Percentiles rank a stretch among this genome's conserved stretches.
phyloP scores from a whole-genome alignment of 176 grass and related monocot genomes.

The Stipa capillata region DNA sequence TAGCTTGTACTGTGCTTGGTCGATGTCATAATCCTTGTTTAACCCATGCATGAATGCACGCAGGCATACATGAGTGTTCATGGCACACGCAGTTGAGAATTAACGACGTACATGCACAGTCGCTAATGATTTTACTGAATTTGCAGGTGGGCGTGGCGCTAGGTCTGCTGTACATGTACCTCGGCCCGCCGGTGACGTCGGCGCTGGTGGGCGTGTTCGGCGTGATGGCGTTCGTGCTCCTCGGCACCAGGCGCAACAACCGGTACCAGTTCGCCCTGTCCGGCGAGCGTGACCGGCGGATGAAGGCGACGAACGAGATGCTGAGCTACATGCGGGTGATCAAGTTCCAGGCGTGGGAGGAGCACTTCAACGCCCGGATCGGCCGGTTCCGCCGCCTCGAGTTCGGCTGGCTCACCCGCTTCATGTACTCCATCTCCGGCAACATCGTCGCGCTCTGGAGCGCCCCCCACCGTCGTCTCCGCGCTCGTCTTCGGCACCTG shows the following conservation, averaged over 20 bases:
- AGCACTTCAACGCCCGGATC: conserved; percentile 58
- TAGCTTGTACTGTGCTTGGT: too few species aligned
- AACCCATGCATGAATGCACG: too few species aligned
- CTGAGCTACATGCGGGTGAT: conserved; percentile 89
- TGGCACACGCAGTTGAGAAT: too few species aligned
- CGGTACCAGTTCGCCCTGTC: conserved; percentile 68
- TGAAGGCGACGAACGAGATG: conserved; percentile 97
- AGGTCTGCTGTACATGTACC: conserved; percentile 71
- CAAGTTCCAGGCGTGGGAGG: conserved; percentile 94
- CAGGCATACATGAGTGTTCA: too few species aligned
- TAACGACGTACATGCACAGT: too few species aligned
- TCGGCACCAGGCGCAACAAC: conserved; percentile 66
- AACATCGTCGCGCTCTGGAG: conserved; percentile 78
- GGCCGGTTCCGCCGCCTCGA: conserved; percentile 42
- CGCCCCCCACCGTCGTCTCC: conserved; percentile 43
- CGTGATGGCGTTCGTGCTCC: conserved; percentile 50
- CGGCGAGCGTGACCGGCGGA: conserved; percentile 63
- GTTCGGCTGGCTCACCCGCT: conserved; percentile 66
- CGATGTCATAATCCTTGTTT: too few species aligned
- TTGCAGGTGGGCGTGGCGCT: too few species aligned
- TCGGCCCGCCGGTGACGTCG: conserved; percentile 66
- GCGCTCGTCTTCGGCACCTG: conserved; percentile 64
- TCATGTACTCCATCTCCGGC: conserved; percentile 68
- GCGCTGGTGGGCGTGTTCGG: conserved; percentile 41
- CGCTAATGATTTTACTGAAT: too few species aligned